Evolutionary conservation across 768 basidiomycete species (phyloP).

Genomic region (Boletus reticulatus): DNA sequence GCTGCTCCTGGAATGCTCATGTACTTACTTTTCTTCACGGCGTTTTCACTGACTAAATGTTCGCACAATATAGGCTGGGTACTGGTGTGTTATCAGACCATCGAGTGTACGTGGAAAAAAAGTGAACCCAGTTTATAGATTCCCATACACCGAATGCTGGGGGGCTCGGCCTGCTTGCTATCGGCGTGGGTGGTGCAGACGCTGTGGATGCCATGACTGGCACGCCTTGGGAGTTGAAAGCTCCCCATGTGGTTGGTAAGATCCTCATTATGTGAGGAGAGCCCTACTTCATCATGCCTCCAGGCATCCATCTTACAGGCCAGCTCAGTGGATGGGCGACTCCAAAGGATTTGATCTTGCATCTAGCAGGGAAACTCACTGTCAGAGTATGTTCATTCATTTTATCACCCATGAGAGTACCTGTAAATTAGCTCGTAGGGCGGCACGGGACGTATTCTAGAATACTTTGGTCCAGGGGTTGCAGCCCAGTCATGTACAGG

Average conservation of each 20-base stretch:
- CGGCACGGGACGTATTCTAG: slow-evolving; percentile 92
- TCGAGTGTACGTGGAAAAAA: neutral
- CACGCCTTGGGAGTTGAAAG: slow-evolving; percentile 97
- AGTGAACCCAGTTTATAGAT: slow-evolving; percentile 45
- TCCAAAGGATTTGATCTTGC: slow-evolving; percentile 93
- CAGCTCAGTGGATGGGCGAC: slow-evolving; percentile 89
- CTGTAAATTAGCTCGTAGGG: slow-evolving; percentile 51
- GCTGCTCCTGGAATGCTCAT: slow-evolving; percentile 94
- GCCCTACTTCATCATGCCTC: neutral
- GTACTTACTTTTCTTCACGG: slow-evolving; percentile 39
- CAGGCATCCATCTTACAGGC: slow-evolving; percentile 88
- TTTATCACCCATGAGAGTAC: neutral
- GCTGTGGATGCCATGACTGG: slow-evolving; percentile 98
- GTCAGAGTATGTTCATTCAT: slow-evolving; percentile 62
- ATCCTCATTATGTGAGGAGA: neutral
- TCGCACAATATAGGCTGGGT: slow-evolving; percentile 57
- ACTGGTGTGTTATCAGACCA: slow-evolving; percentile 52
- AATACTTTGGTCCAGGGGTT: slow-evolving; percentile 96
- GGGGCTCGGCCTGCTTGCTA: slow-evolving; percentile 93
- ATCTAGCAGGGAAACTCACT: slow-evolving; percentile 91
- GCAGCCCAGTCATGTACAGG: slow-evolving; percentile 90
- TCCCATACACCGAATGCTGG: slow-evolving; percentile 99
- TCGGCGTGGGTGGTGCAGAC: slow-evolving; percentile 99
- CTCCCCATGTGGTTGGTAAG: slow-evolving; percentile 78
- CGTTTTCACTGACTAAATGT: slow-evolving; percentile 1